phyloP scores from a whole-genome alignment of 2,329 filamentous ascomycete genomes.

The Penicillium psychrosexuale region DNA sequence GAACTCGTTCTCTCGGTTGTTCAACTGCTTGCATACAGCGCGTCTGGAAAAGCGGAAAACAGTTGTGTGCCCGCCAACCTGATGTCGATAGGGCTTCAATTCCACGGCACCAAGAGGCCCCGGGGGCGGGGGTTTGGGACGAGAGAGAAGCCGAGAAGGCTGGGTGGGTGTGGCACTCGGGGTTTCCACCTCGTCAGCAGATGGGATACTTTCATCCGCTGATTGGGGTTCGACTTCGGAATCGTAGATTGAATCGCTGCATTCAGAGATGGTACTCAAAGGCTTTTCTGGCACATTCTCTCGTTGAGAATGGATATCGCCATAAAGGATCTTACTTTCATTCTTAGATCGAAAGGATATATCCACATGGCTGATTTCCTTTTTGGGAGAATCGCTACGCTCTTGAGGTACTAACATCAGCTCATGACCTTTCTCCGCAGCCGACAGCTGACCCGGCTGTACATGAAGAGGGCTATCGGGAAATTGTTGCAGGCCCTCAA shows the following conservation, averaged over 20 bases:
- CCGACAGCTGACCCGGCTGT: slow-evolving; percentile 26
- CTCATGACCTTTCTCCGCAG: slow-evolving; percentile 27
- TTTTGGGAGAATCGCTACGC: slow-evolving; percentile 25
- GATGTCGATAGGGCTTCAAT: slow-evolving; percentile 93
- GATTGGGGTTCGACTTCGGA: slow-evolving; percentile 47
- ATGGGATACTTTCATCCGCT: slow-evolving; percentile 42
- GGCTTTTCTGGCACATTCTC: slow-evolving; percentile 40
- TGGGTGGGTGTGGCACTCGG: slow-evolving; percentile 47
- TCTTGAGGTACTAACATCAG: slow-evolving; percentile 30
- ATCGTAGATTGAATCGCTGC: slow-evolving; percentile 43
- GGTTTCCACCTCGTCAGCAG: slow-evolving; percentile 52
- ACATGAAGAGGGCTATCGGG: slow-evolving; percentile 20
- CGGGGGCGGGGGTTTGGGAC: slow-evolving; percentile 28
- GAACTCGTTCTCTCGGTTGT: slow-evolving; percentile 97
- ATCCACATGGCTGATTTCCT: slow-evolving; percentile 54
- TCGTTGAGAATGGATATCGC: slow-evolving; percentile 49
- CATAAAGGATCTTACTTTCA: slow-evolving; percentile 60
- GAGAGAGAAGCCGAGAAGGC: slow-evolving; percentile 25
- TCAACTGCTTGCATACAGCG: slow-evolving; percentile 96
- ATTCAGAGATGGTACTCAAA: slow-evolving; percentile 37
- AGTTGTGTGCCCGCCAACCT: slow-evolving; percentile 94
- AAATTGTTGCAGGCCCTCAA: slow-evolving; percentile 24
- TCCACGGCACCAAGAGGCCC: slow-evolving; percentile 83
- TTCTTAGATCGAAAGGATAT: slow-evolving; percentile 60
- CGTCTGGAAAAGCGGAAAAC: slow-evolving; percentile 93